A percentile compares a stretch with the other conserved stretches of the same genome.
phyloP scores from a whole-genome alignment of 2,329 filamentous ascomycete species.

The Ascochyta koolunga region DNA sequence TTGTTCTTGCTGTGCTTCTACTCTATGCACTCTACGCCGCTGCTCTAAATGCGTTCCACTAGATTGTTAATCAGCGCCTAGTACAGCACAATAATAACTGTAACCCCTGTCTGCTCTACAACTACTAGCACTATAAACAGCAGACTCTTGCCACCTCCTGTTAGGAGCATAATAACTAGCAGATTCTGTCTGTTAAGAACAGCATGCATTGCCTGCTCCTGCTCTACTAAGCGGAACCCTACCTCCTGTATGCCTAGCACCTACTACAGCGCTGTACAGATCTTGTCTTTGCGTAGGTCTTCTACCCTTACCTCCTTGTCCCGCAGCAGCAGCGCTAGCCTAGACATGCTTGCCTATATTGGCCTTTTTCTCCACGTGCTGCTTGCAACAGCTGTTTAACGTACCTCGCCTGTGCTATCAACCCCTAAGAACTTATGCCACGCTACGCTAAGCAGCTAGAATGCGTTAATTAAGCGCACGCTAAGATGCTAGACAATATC shows the following conservation, averaged over 20 bases:
- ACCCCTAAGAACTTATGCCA: not conserved
- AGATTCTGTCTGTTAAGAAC: constrained; percentile 19
- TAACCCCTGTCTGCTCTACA: constrained; percentile 10
- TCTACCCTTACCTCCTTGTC: not conserved
- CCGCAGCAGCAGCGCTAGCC: not conserved
- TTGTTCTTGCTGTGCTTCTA: not conserved
- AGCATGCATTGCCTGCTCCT: constrained; percentile 19
- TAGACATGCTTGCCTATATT: too few relatives aligned
- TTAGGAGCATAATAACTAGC: constrained; percentile 27
- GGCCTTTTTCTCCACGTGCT: too few relatives aligned
- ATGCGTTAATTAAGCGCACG: constrained; percentile 23
- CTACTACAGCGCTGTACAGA: not conserved
- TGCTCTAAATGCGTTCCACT: constrained; percentile 3
- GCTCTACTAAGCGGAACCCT: constrained; percentile 13
- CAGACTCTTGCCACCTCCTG: constrained; percentile 29
- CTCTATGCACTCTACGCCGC: not conserved
- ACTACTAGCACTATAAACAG: constrained; percentile 25
- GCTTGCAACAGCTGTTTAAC: too few relatives aligned
- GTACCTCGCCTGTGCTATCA: not conserved
- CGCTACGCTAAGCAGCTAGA: not conserved
- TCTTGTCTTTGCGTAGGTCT: not conserved
- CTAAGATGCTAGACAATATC: constrained; percentile 31
- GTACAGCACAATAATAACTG: constrained; percentile 26
- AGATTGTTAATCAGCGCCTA: constrained; percentile 20
- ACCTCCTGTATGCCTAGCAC: constrained; percentile 12